Percentiles rank a stretch among this genome's conserved stretches.
Evolutionary conservation across 2,329 filamentous ascomycete genomes (phyloP).

Genomic region (Colletotrichum sp.): DNA sequence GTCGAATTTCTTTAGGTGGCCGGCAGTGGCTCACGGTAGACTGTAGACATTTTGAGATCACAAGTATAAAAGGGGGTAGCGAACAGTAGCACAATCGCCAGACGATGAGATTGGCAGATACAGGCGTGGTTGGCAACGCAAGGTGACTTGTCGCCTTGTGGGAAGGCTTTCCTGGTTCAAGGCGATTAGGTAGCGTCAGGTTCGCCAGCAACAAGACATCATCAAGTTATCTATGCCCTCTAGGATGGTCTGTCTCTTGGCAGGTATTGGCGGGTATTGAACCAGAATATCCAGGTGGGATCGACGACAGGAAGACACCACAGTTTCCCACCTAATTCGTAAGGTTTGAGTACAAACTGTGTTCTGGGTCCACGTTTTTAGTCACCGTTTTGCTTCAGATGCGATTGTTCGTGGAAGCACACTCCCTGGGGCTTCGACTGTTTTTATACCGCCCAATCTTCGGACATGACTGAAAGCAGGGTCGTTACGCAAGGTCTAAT

Average conservation of each 20-base stretch:
- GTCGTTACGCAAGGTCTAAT: neutral
- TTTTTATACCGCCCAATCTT: neutral
- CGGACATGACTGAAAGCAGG: neutral
- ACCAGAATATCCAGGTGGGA: neutral
- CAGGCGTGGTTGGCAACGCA: too few species aligned
- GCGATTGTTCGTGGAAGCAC: neutral
- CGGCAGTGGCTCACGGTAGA: too few species aligned
- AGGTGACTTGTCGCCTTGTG: too few species aligned
- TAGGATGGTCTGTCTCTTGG: neutral
- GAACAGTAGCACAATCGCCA: neutral
- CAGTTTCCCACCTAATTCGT: neutral
- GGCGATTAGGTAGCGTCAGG: neutral
- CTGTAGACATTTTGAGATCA: accelerated
- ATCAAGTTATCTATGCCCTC: neutral
- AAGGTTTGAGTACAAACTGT: neutral
- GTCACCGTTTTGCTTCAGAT: neutral
- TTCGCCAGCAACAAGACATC: neutral
- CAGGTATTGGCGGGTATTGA: neutral
- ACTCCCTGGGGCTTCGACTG: neutral
- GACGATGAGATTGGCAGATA: too few species aligned
- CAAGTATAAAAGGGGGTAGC: neutral
- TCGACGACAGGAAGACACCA: neutral
- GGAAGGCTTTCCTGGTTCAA: neutral
- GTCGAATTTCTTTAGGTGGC: too few species aligned
- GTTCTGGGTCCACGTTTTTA: neutral